Percentiles rank a stretch among this genome's conserved stretches.
Evolutionary conservation across 2,329 filamentous ascomycete species (phyloP).

Genomic region (Hymenoscyphus infarciens): DNA sequence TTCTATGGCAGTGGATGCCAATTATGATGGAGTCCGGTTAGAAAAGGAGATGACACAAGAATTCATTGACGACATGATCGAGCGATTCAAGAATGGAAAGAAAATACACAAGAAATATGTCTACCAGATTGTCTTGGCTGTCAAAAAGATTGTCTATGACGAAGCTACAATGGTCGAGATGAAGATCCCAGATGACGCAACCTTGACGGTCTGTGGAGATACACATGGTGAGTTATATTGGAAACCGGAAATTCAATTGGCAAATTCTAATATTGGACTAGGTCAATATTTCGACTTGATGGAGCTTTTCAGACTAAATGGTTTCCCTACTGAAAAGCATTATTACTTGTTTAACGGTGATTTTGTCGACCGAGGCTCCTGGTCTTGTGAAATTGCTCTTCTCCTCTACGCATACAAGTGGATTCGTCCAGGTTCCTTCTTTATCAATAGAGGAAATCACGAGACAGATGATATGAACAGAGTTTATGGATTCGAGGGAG

Average conservation of each 20-base stretch:
- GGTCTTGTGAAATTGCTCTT: slow-evolving; percentile 95
- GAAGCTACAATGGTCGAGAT: slow-evolving; percentile 98
- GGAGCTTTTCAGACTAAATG: slow-evolving; percentile 92
- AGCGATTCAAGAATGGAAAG: slow-evolving; percentile 94
- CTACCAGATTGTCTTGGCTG: slow-evolving; percentile 89
- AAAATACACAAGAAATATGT: slow-evolving; percentile 95
- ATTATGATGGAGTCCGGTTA: slow-evolving; percentile 80
- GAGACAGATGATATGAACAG: slow-evolving; percentile 99
- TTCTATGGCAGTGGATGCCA: slow-evolving; percentile 74
- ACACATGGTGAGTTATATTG: slow-evolving; percentile 69
- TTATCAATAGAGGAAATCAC: slow-evolving; percentile 96
- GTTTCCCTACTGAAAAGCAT: slow-evolving; percentile 78
- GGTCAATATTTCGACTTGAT: slow-evolving; percentile 97
- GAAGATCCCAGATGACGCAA: slow-evolving; percentile 70
- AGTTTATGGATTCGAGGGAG: slow-evolving; percentile 96
- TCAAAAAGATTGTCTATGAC: slow-evolving; percentile 84
- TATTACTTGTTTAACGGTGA: slow-evolving; percentile 98
- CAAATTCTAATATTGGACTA: slow-evolving; percentile 36
- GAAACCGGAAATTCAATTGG: not conserved
- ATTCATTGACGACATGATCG: slow-evolving; percentile 96
- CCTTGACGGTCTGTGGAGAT: slow-evolving; percentile 93
- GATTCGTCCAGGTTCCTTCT: slow-evolving; percentile 82
- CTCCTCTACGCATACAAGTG: slow-evolving; percentile 96
- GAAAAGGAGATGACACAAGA: slow-evolving; percentile 87
- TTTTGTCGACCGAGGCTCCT: slow-evolving; percentile 95